Base-by-base conservation (phyloP, 495 filamentous ascomycete species). In the Lasiosphaeria ovina region DNA sequence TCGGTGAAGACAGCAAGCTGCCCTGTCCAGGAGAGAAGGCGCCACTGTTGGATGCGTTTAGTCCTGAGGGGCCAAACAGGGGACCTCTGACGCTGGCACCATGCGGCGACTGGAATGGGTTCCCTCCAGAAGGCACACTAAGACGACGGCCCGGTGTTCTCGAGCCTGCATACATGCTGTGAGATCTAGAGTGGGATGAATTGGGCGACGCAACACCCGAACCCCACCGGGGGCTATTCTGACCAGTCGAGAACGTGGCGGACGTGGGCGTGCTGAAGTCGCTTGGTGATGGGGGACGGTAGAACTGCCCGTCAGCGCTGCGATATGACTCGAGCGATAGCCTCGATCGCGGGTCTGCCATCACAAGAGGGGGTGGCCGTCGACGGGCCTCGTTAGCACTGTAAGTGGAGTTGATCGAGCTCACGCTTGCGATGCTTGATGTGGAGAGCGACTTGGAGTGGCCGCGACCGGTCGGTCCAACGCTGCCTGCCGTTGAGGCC, bases 391-490 rank as follows among this genome's bases (percentile, higher is more conserved):
- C 87, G 51, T 72, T 68, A 48, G 74, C 74, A 64, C 85, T 87
- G 58, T 87, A 89, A 55, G 79, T 87, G 6, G 92, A 93, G 17
- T 83, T 75, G 3, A 89, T 87, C 1, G 91, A 92, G 32, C 87
- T 78, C 59, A 96, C 87, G 59, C 68, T 72, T 4, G 64, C 49
- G 34, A 76, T 74, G 69, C 90, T 96, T 0, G 92, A 96, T 10
- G 89, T 83, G 3, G 92, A 97, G 8, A 95, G 75, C 24, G 81
- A 83, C 67, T 96, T 96, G 44, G 86, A 88, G 69, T 97, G 92
- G 3, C 91, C 91, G 45, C 92, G 81, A 54, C 78, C 83, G 55
- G 85, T 86, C 11, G 85, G 81, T 8, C 84, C 84, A 42, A 76
- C 70, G 54, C 72, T 88, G 69, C 74, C 89, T 73, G 80, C 83